phyloP scores from a whole-genome alignment of 768 basidiomycete genomes.

The Gloeopeniophorella convolvens region DNA sequence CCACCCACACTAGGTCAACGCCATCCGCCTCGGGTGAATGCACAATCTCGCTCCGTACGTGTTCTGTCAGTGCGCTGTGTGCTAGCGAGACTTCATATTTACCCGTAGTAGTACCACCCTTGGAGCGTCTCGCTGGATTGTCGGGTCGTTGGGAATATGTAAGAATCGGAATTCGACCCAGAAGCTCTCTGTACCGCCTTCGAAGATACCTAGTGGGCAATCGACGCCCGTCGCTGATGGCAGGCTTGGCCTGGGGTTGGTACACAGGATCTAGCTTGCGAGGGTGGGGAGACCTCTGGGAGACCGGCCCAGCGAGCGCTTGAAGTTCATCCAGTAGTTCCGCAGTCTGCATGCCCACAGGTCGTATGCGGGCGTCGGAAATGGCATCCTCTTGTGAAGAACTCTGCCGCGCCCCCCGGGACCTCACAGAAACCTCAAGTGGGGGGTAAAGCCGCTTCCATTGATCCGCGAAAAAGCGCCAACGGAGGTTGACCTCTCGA shows the following conservation, averaged over 20 bases:
- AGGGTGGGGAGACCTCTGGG: slow-evolving; percentile 15
- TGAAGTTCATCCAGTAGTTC: slow-evolving; percentile 42
- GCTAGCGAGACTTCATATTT: slow-evolving; percentile 31
- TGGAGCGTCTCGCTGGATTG: background rate
- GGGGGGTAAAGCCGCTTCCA: slow-evolving; percentile 54
- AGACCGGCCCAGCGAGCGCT: slow-evolving; percentile 34
- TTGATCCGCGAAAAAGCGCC: slow-evolving; percentile 55
- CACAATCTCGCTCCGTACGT: background rate
- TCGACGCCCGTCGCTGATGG: background rate
- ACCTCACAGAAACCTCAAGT: slow-evolving; percentile 39
- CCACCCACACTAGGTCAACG: slow-evolving; percentile 34
- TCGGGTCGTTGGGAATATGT: slow-evolving; percentile 16
- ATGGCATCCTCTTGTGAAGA: slow-evolving; percentile 15
- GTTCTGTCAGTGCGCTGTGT: slow-evolving; percentile 25
- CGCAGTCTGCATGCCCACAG: slow-evolving; percentile 37
- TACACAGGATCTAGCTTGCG: slow-evolving; percentile 7
- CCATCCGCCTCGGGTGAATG: slow-evolving; percentile 24
- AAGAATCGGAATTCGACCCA: slow-evolving; percentile 56
- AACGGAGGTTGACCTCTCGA: slow-evolving; percentile 64
- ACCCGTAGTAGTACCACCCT: background rate
- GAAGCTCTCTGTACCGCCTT: slow-evolving; percentile 52
- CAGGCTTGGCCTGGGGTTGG: background rate
- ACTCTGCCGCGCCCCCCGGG: slow-evolving; percentile 11
- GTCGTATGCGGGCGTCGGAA: slow-evolving; percentile 27
- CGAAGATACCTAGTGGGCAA: slow-evolving; percentile 30